phyloP scores from a whole-genome alignment of 495 filamentous ascomycete genomes.

The Daldinia decipiens region DNA sequence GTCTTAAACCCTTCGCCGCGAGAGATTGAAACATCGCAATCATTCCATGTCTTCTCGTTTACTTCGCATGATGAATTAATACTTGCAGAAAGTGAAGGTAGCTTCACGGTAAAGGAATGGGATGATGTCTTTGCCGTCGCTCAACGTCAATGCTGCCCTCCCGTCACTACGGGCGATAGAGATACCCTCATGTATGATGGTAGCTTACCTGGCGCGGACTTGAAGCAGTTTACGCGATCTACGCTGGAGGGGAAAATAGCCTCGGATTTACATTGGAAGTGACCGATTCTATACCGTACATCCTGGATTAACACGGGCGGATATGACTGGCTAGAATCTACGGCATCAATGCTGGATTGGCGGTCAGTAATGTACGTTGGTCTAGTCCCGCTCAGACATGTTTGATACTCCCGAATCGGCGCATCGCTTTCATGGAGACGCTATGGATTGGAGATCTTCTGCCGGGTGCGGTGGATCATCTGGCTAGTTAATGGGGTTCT shows the following conservation, averaged over 20 bases:
- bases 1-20: conserved; percentile 65
- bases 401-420: conserved; percentile 36
- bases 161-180: conserved; percentile 54
- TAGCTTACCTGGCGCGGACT: conserved; percentile 50
- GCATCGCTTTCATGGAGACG: conserved; percentile 23
- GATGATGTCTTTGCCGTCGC: conserved; percentile 73
- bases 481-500: conserved; percentile 15
- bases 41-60: conserved; percentile 81
- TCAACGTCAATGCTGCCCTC: conserved; percentile 68
- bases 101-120: conserved; percentile 81
- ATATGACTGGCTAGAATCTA: conserved; percentile 27
- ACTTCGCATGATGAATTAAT: conserved; percentile 78
- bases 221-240: conserved; percentile 71
- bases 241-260: conserved; percentile 68
- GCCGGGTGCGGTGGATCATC: conserved; percentile 37
- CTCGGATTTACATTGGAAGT: conserved; percentile 70
- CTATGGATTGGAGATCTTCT: conserved; percentile 36
- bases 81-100: conserved; percentile 82
- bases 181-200: conserved; percentile 56
- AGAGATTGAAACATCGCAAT: conserved; percentile 66
- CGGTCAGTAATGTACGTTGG: conserved; percentile 17
- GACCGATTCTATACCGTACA: conserved; percentile 32
- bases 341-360: conserved; percentile 19
- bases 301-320: conserved; percentile 15
- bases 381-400: conserved; percentile 18